These are phyloP conservation scores for Backusella luteola DNA, from an alignment of 192 early-diverging fungal species.

Conservation along the genomic window DNA sequence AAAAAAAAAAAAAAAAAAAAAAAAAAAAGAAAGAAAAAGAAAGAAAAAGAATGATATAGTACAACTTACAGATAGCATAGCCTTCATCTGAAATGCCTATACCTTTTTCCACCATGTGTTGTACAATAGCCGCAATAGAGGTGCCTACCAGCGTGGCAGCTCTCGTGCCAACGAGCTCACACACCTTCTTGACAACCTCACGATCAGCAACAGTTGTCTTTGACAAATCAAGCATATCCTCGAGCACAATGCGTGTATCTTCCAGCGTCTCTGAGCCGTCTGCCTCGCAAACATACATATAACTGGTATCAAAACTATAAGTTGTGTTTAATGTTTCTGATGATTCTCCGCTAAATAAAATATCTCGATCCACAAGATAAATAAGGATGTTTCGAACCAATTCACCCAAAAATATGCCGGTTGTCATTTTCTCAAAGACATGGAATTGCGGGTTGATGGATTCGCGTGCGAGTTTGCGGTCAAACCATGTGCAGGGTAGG, in stretches of 20 bases:
- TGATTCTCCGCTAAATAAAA: conserved; percentile 72
- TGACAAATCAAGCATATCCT: conserved; percentile 64
- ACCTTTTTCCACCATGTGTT: conserved; percentile 37
- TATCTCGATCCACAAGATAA: conserved; percentile 76
- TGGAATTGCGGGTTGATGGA: conserved; percentile 79
- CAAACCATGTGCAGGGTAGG: conserved; percentile 84
- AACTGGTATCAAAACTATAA: conserved; percentile 71
- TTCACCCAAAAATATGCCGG: conserved; percentile 91
- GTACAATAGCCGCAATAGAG: conserved; percentile 59
- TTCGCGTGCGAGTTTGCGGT: conserved; percentile 78
- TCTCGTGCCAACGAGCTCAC: conserved; percentile 76
- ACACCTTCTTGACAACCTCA: conserved; percentile 76
- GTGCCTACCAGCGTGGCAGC: conserved; percentile 78
- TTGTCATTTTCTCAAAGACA: conserved; percentile 92
- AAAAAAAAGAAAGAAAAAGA: neutral
- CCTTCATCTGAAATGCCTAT: conserved; percentile 30
- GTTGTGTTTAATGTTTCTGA: conserved; percentile 60
- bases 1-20: neutral
- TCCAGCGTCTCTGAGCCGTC: conserved; percentile 66
- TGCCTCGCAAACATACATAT: conserved; percentile 66
- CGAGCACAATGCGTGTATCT: conserved; percentile 64
- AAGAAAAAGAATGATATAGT: neutral
- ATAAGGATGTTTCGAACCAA: conserved; percentile 72
- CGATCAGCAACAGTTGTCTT: conserved; percentile 71
- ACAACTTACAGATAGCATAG: conserved; percentile 34